Base-by-base conservation (phyloP, 2,329 filamentous ascomycete species). In the Fusarium incarnatum region DNA sequence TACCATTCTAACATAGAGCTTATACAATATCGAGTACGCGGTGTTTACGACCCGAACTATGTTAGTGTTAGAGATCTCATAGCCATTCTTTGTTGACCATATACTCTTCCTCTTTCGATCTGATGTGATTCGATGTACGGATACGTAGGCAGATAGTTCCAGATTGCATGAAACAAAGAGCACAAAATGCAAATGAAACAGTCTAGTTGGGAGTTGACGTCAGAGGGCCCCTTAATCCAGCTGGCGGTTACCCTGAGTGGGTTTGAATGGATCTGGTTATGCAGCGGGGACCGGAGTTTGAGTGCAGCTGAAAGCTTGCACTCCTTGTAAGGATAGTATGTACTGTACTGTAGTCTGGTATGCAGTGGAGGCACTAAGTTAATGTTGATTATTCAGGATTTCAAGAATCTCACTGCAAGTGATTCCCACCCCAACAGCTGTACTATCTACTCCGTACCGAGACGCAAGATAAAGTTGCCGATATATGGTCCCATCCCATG, bases 201-300 rank as follows among this genome's bases (percentile, higher is more conserved):
- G 23, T 28, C 32, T 34, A 40, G 46, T 25, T 42, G 28, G 13
- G 32, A 30, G 47, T 56, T 75, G 72, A 74, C 72, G 72, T 74
- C 72, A 75, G 60, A 62, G 53, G 59, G 57, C 42, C 44, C 45
- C 30, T 64, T 42, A 44, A 37, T 49, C 27, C 56, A 46, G 55
- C 56, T 53, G 63, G 47, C 48, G 34, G 32, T 49, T 64, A 52
- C 22, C 6, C n/a, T 34, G 23, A 27, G 62, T 60, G 53, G 60
- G 34, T 48, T 53, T 47, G 34, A 34, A 52, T 52, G 32, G 32
- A 53, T 60, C 40, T 65, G 27, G 37, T 27, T 42, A 66, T 66
- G 55, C 47, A 22, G 54, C 56, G 41, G 49, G 23, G 59, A 53
- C 23, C n/a, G 25, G 25, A 27, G 27, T 41, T 28, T 53, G 25